Evolutionary conservation across 116 monocot species (phyloP), one percentile per base, ranked within the genome.

Genomic region (Iris pallida): DNA sequence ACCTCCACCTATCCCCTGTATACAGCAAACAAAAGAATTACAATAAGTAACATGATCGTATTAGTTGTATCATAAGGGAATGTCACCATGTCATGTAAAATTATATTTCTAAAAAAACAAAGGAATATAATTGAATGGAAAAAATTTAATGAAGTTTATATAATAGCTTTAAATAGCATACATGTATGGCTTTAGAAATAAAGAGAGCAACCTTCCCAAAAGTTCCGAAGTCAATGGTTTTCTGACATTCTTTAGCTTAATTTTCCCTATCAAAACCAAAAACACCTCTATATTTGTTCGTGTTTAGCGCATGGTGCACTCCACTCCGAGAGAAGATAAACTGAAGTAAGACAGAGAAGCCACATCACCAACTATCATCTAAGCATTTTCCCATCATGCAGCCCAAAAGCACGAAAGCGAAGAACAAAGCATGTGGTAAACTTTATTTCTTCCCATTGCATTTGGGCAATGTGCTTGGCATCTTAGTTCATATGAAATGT

Each of bases 151-250:
- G n/a, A n/a, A n/a, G n/a, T n/a, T n/a, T 5, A 9, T 6, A 48
- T 48, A 48, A 7, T 18, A 66, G 16, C 20, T 65, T 45, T 42
- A 11, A 52, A 61, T 54, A 14, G 30, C 12, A 9, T 54, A 86
- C 90, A 81, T 92, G 92, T 66, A 88, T 83, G 61, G 88, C 76
- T 73, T 92, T 88, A 46, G 86, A 80, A 57, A 92, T 81, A 71
- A 92, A 92, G 20, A 64, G 88, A 18, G 85, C 88, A 20, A 92
- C 78, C 2, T 61, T 72, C 3, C 92, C 92, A 18, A 81, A 86
- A 5, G 92, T 92, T 59, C 88, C 92, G 55, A 79, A 92, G 6
- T 92, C 83, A 47, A 92, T 88, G 9, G 83, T 82, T 70, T 88
- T 86, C 71, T 88, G 74, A 44, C 88, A 83, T 59, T 92, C 92